phyloP scores from a whole-genome alignment of 495 filamentous ascomycete genomes.

The Neohortaea acidophila region DNA sequence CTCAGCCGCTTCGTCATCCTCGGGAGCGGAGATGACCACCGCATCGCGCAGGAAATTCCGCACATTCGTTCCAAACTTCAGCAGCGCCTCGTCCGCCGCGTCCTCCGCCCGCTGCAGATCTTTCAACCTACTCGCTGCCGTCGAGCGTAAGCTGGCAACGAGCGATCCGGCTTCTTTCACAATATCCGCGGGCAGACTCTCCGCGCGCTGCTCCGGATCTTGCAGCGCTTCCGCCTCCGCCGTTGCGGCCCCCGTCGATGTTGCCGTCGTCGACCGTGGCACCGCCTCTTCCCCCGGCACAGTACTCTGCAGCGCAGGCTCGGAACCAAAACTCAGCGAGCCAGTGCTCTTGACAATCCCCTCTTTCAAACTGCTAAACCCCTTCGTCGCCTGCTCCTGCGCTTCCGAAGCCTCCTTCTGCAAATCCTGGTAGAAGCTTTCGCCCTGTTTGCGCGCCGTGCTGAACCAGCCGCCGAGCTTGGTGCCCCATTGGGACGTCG shows the following conservation, averaged over 20 bases:
- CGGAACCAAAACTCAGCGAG: slow-evolving; percentile 49
- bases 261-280: slow-evolving; percentile 6
- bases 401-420: slow-evolving; percentile 63
- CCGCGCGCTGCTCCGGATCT: slow-evolving; percentile 23
- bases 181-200: slow-evolving; percentile 34
- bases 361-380: slow-evolving; percentile 41
- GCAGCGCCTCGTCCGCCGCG: slow-evolving; percentile 88
- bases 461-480: slow-evolving; percentile 77
- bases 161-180: slow-evolving; percentile 55
- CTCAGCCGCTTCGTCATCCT: slow-evolving; percentile 8
- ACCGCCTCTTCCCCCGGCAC: slow-evolving; percentile 17
- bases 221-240: slow-evolving; percentile 26
- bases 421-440: slow-evolving; percentile 67
- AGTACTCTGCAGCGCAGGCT: slow-evolving; percentile 19
- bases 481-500: slow-evolving; percentile 77
- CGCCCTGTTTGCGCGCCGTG: slow-evolving; percentile 72
- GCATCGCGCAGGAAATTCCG: slow-evolving; percentile 84
- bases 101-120: slow-evolving; percentile 91
- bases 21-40: slow-evolving; percentile 48
- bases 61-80: slow-evolving; percentile 85
- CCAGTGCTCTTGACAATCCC: slow-evolving; percentile 53
- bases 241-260: slow-evolving; percentile 14
- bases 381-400: slow-evolving; percentile 66
- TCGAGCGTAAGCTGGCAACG: slow-evolving; percentile 64
- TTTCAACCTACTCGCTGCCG: slow-evolving; percentile 71